These are phyloP conservation scores for Terana coerulea DNA, from an alignment of 768 basidiomycete species.

Conservation along the genomic window DNA sequence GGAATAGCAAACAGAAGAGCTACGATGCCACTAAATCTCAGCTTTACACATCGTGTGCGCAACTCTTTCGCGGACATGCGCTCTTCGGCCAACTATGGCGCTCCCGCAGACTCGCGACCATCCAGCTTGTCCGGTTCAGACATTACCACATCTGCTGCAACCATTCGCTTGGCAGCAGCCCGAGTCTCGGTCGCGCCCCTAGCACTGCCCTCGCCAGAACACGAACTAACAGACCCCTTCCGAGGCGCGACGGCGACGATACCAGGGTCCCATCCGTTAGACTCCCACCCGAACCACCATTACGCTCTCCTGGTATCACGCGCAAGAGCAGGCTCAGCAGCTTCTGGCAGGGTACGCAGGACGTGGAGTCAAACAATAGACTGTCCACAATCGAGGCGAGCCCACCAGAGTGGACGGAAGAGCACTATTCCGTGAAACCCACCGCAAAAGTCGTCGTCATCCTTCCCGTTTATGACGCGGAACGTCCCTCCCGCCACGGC, in stretches of 20 bases:
- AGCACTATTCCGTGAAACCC: background rate
- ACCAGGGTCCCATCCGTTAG: conserved; percentile 52
- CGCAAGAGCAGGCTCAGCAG: conserved; percentile 58
- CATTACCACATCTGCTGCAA: conserved; percentile 66
- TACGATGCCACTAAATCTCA: conserved; percentile 18
- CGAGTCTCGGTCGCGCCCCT: conserved; percentile 83
- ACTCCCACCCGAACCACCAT: conserved; percentile 30
- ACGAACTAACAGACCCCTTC: conserved; percentile 90
- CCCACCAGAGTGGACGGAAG: conserved; percentile 15
- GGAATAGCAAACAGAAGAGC: conserved; percentile 11
- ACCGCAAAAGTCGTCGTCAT: background rate
- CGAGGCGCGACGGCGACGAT: conserved; percentile 65
- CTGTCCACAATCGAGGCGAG: conserved; percentile 29
- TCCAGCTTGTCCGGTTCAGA: conserved; percentile 39
- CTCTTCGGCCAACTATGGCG: conserved; percentile 24
- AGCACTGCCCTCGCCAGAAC: conserved; percentile 85
- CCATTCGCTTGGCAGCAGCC: conserved; percentile 83
- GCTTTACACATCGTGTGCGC: conserved; percentile 37
- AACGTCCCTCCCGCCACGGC: conserved; percentile 27
- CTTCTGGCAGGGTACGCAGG: conserved; percentile 78
- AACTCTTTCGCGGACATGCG: conserved; percentile 45
- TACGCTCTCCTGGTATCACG: conserved; percentile 31
- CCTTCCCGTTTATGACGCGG: conserved; percentile 7
- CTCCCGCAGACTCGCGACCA: conserved; percentile 14
- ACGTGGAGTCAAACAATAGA: conserved; percentile 44